Evolutionary conservation across 176 grass and related monocot species (phyloP).

Genomic region (Guadua angustifolia): DNA sequence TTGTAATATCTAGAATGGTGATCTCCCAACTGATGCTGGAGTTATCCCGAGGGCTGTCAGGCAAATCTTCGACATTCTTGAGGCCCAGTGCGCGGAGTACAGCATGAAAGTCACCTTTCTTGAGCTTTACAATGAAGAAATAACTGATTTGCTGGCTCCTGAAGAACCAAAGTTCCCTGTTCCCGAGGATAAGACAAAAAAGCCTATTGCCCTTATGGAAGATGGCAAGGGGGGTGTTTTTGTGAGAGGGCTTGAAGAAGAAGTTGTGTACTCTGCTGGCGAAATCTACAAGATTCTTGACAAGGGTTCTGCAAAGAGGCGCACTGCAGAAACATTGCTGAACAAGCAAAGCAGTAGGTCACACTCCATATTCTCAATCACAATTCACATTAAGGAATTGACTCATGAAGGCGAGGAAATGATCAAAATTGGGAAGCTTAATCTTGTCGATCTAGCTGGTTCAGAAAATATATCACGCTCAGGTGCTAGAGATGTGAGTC

Average conservation of each 20-base stretch:
- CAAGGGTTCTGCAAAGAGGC: conserved; percentile 95
- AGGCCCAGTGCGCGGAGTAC: conserved; percentile 90
- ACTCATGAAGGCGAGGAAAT: conserved; percentile 97
- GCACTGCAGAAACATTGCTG: conserved; percentile 94
- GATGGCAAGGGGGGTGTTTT: conserved; percentile 97
- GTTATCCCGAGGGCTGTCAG: conserved; percentile 95
- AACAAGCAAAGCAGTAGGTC: conserved; percentile 99
- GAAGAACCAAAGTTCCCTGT: conserved; percentile 85
- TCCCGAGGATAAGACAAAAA: conserved; percentile 90
- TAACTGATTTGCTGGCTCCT: conserved; percentile 81
- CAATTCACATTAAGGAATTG: conserved; percentile 98
- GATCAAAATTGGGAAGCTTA: conserved; percentile 99
- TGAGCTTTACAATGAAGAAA: conserved; percentile 98
- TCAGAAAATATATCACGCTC: conserved; percentile 99
- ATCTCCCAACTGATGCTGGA: conserved; percentile 89
- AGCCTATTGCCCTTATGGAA: conserved; percentile 99
- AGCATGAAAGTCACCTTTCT: conserved; percentile 99
- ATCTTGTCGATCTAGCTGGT: conserved; percentile 98
- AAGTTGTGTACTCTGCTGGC: conserved; percentile 83
- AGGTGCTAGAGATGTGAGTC: conserved; percentile 99
- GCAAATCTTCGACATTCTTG: conserved; percentile 88
- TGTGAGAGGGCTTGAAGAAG: conserved; percentile 97
- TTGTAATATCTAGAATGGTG: conserved; percentile 72
- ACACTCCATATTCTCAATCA: conserved; percentile 98
- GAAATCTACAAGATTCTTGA: conserved; percentile 99